Conservation (phyloP, 2,329 filamentous ascomycete species). For the Curvularia hawaiiensis region DNA sequence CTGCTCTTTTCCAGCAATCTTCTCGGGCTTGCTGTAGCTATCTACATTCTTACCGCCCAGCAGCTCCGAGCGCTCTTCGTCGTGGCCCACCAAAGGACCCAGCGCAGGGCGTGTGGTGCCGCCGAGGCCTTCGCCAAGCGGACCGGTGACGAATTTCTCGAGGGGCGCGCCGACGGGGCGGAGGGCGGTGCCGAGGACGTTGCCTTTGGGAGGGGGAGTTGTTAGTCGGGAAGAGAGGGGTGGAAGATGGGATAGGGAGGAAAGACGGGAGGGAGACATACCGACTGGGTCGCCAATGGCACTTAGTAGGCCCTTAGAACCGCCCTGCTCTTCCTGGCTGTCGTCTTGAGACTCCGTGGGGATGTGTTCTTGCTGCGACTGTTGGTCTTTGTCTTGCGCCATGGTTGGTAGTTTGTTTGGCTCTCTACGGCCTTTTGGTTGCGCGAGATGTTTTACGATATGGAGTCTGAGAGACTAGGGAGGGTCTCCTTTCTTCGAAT, state of each 20-base stretch:
- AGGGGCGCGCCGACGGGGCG: constrained; percentile 47
- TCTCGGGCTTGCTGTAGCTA: constrained; percentile 44
- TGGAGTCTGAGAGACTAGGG: neutral
- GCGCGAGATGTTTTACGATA: neutral
- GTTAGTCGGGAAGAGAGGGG: no score
- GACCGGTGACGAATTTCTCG: constrained; percentile 44
- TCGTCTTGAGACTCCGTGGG: constrained; percentile 24
- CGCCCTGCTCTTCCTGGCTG: constrained; percentile 26
- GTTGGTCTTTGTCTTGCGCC: constrained; percentile 18
- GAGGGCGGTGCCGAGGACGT: constrained; percentile 45
- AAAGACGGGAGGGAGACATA: constrained; percentile 13
- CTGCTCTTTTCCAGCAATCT: constrained; percentile 48
- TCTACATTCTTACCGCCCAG: constrained; percentile 49
- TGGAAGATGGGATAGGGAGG: neutral
- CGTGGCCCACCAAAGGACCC: constrained; percentile 41
- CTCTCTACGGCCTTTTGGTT: neutral
- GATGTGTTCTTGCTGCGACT: constrained; percentile 35
- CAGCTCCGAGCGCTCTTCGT: constrained; percentile 44
- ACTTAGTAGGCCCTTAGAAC: constrained; percentile 36
- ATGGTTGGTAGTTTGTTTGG: constrained; percentile 7
- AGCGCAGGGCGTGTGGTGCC: constrained; percentile 44
- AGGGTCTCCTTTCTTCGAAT: neutral
- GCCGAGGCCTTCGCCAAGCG: constrained; percentile 45
- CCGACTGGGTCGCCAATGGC: constrained; percentile 41
- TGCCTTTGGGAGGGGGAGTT: constrained; percentile 27